phyloP scores from a whole-genome alignment of 163 green algal species.

The Chlorella variabilis region DNA sequence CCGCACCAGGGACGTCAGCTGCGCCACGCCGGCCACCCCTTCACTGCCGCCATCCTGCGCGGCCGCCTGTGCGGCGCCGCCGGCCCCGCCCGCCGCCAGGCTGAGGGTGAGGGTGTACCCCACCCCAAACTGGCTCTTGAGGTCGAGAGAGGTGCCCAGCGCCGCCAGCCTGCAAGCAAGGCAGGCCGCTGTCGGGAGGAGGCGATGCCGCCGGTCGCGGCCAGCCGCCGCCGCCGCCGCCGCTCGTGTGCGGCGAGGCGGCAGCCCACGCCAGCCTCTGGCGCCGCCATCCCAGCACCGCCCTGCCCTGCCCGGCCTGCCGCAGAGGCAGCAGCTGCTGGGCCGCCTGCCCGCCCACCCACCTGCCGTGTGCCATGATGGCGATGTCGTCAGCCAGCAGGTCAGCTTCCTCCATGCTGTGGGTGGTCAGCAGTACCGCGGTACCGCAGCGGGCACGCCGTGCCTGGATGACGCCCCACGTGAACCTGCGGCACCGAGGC shows the following conservation, averaged over 20 bases:
- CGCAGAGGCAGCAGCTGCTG: background rate
- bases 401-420: constrained; percentile 94
- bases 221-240: no score
- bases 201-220: no score
- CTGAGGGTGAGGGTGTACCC: constrained; percentile 77
- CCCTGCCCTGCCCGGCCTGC: no score
- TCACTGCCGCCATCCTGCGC: background rate
- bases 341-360: background rate
- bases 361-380: constrained; percentile 88
- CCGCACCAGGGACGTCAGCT: constrained; percentile 42
- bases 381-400: constrained; percentile 87
- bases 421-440: constrained; percentile 92
- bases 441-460: constrained; percentile 60
- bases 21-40: background rate
- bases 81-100: background rate
- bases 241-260: no score
- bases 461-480: constrained; percentile 84
- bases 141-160: constrained; percentile 76
- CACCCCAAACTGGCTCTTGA: constrained; percentile 87
- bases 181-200: no score
- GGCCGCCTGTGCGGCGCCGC: no score
- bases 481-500: constrained; percentile 51
- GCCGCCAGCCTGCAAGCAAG: constrained; percentile 64
- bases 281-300: background rate
- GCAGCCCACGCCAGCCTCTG: background rate